These are phyloP conservation scores for Calycina marina DNA, from an alignment of 2,329 filamentous ascomycete genomes.

Conservation along the genomic window DNA sequence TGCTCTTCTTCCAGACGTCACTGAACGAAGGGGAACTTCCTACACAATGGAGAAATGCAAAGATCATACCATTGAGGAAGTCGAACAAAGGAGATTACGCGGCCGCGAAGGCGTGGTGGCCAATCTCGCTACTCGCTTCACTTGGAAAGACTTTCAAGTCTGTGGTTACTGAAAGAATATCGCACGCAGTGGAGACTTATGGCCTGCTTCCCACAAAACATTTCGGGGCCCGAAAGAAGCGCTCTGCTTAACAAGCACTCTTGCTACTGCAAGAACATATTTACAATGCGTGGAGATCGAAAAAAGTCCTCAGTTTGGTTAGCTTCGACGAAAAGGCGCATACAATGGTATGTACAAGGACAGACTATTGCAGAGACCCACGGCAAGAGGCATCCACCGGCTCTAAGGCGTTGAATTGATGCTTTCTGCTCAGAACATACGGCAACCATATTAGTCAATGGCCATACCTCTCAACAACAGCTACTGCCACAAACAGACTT, in stretches of 20 bases:
- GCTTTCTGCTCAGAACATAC: conserved; percentile 17
- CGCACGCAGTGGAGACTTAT: conserved; percentile 18
- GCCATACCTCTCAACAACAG: conserved; percentile 8
- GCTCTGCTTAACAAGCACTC: conserved; percentile 1
- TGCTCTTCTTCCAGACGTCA: conserved; percentile 12
- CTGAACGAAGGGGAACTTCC: conserved; percentile 8
- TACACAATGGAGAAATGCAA: conserved; percentile 16
- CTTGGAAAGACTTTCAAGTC: conserved; percentile 18
- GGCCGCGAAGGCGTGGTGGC: conserved; percentile 14
- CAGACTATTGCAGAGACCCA: conserved; percentile 22
- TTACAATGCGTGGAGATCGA: conserved; percentile 1
- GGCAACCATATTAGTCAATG: conserved; percentile 13
- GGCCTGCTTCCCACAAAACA: conserved; percentile 7
- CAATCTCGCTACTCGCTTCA: conserved; percentile 18
- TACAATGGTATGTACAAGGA: conserved; percentile 14
- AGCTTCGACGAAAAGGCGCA: not conserved
- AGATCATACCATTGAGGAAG: conserved; percentile 21
- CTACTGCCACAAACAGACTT: conserved; percentile 15
- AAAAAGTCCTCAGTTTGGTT: not conserved
- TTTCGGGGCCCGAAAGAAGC: conserved; percentile 1
- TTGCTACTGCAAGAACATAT: not conserved
- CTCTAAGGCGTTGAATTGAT: conserved; percentile 10
- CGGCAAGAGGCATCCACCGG: conserved; percentile 13
- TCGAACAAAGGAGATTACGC: conserved; percentile 17
- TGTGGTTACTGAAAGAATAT: conserved; percentile 21